These are phyloP conservation scores for Rhynchosporium secalis DNA, from an alignment of 2,329 filamentous ascomycete genomes.

Conservation along the genomic window DNA sequence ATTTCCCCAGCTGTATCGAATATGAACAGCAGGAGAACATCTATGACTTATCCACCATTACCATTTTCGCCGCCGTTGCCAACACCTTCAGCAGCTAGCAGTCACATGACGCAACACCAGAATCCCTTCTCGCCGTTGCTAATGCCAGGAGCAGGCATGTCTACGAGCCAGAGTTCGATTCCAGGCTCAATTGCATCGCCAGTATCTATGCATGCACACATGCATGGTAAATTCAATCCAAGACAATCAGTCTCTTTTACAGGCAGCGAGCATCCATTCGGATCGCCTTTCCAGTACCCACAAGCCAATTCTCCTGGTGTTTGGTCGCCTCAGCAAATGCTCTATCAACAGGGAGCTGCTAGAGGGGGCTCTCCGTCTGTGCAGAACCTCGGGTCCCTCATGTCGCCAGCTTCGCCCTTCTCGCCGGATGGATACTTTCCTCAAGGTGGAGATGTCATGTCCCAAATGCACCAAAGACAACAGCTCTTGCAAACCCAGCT, in stretches of 20 bases:
- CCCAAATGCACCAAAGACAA: constrained; percentile 50
- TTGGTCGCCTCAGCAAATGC: constrained; percentile 58
- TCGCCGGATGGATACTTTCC: constrained; percentile 43
- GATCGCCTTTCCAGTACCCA: constrained; percentile 67
- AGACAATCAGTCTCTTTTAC: constrained; percentile 72
- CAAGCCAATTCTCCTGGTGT: constrained; percentile 60
- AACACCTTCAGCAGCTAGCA: constrained; percentile 75
- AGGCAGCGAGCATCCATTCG: constrained; percentile 55
- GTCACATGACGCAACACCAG: constrained; percentile 56
- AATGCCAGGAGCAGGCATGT: constrained; percentile 57
- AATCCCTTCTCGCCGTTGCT: constrained; percentile 56
- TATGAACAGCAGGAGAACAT: constrained; percentile 63
- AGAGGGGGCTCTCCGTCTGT: constrained; percentile 66
- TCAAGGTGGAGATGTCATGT: constrained; percentile 41
- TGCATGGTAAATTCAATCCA: constrained; percentile 63
- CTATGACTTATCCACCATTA: constrained; percentile 71
- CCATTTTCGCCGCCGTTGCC: constrained; percentile 84
- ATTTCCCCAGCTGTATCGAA: constrained; percentile 66
- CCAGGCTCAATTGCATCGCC: constrained; percentile 70
- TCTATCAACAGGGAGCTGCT: constrained; percentile 52
- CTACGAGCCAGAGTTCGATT: constrained; percentile 62
- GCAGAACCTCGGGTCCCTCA: constrained; percentile 52
- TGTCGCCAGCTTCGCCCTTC: constrained; percentile 67
- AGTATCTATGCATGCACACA: constrained; percentile 60
- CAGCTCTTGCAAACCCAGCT: constrained; percentile 53